Evolutionary conservation across 495 filamentous ascomycete species (phyloP).

Genomic region (Xylaria flabelliformis): DNA sequence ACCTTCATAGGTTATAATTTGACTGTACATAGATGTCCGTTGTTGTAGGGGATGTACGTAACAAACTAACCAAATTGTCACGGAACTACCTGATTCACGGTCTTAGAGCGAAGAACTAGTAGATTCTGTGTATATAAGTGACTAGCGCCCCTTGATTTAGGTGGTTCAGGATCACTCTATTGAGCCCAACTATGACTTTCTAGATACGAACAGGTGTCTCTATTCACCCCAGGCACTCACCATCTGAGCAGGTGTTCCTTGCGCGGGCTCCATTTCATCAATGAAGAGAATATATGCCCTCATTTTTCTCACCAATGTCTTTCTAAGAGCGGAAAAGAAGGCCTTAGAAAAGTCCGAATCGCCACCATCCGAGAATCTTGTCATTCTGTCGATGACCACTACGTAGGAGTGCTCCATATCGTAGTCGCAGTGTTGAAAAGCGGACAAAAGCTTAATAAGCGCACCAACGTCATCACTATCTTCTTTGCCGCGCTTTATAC

Average conservation of each 20-base stretch:
- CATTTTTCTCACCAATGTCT: neutral
- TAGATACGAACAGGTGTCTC: too few relatives aligned
- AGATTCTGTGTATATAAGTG: too few relatives aligned
- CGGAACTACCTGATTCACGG: too few relatives aligned
- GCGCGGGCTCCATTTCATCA: neutral
- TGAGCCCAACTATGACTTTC: too few relatives aligned
- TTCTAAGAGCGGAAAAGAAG: neutral
- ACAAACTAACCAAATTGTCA: too few relatives aligned
- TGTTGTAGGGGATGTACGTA: too few relatives aligned
- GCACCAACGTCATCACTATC: neutral
- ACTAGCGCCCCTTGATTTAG: neutral
- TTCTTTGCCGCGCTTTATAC: neutral
- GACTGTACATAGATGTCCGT: too few relatives aligned
- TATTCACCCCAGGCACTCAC: too few relatives aligned
- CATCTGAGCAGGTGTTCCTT: neutral
- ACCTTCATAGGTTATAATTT: too few relatives aligned
- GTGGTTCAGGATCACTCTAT: too few relatives aligned
- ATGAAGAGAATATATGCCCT: neutral
- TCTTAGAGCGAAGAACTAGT: too few relatives aligned
- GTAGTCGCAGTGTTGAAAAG: constrained; percentile 7
- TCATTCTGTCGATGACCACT: neutral
- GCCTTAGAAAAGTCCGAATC: neutral
- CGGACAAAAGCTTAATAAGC: neutral
- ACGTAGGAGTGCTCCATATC: neutral
- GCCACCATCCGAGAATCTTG: neutral